Base-by-base conservation (phyloP, 345 rosid genomes). In the Eutrema heterophyllum region DNA sequence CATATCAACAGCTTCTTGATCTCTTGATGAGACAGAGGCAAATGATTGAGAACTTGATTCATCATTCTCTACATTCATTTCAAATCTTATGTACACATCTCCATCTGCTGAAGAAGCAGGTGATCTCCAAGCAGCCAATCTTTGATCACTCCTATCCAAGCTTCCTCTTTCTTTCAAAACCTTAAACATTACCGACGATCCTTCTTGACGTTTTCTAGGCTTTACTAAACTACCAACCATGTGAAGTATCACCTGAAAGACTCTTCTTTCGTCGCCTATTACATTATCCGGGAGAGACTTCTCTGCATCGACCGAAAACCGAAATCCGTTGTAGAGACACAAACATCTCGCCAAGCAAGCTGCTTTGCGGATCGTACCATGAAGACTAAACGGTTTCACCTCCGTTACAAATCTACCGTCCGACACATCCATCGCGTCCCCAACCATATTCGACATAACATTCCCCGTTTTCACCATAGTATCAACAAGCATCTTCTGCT, bases 201-300 rank as follows among this genome's bases (percentile, higher is more conserved):
- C 89, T 24, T 82, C 83, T 66, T 68, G 70, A 68, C 68, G 66
- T 61, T 74, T 79, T 64, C 78, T 84, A 68, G 80, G 74, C 26
- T 83, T 86, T 72, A 95, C 75, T 50, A 95, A 72, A 72, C 79
- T 88, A 30, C 97, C 97, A 61, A 92, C 83, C 96, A 95, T 87
- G 65, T 95, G 97, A 82, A 95, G 69, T 64, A 95, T 80, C 73
- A 95, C 92, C 81, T 95, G 99, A 72, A 95, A 84, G 50, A 90
- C 83, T 69, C 99, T 88, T 77, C 82, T 84, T 53, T 92, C 97
- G 52, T 95, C 97, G 4, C 99, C 99, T 44, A 86, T 71, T 6
- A 95, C 89, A 67, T 72, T 73, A 77, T 90, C 90, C 5, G 97
- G 99, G 72, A 92, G 58, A 59, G 88, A 82, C 80, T 79, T 88